Base-by-base conservation (phyloP, 257 asterid species). In the Capsicum chinense region DNA sequence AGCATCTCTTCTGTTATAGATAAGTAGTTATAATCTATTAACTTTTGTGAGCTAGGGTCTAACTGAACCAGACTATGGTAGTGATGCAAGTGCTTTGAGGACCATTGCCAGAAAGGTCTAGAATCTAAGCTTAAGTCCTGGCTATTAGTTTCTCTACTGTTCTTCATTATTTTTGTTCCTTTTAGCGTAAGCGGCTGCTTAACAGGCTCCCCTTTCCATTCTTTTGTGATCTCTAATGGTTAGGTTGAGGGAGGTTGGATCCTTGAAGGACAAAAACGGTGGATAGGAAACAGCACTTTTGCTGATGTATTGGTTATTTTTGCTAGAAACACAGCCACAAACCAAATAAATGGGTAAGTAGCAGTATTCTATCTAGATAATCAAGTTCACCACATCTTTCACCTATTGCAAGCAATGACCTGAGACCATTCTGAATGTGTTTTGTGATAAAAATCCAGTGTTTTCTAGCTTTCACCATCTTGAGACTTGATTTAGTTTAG, bases 221-320 rank as follows among this genome's bases (percentile, higher is more conserved):
- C 58, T 80, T 21, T 67, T 83, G 44, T 13, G 13, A 7, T 66
- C 74, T 83, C 57, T 10, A 86, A 67, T 87, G n/a, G 84, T 85
- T 90, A 97, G 99, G 97, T 97, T 68, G 97, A 91, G 79, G 99
- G 99, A 84, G 99, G 99, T 59, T 97, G 99, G 99, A 86, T 95
- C 85, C 92, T 95, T 87, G 94, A 97, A 83, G 98, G 99, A 83
- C 98, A 97, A 83, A 97, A 97, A 82, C 97, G 99, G 59, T 97
- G 99, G 99, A 97, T 94, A 88, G 99, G 99, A 81, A 95, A 97
- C 89, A 91, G 97, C 89, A 94, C 99, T 69, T 97, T 97, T 87
- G 99, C 99, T 1, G 99, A 97, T 90, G 82, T 97, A 74, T 83
- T 95, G 86, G 85, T 97, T 84, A 90, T 97, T 80, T 97, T 95